These are phyloP conservation scores for Cutaneotrichosporon spelunceum DNA, from an alignment of 1,284 basidiomycete genomes.

Conservation along the genomic window DNA sequence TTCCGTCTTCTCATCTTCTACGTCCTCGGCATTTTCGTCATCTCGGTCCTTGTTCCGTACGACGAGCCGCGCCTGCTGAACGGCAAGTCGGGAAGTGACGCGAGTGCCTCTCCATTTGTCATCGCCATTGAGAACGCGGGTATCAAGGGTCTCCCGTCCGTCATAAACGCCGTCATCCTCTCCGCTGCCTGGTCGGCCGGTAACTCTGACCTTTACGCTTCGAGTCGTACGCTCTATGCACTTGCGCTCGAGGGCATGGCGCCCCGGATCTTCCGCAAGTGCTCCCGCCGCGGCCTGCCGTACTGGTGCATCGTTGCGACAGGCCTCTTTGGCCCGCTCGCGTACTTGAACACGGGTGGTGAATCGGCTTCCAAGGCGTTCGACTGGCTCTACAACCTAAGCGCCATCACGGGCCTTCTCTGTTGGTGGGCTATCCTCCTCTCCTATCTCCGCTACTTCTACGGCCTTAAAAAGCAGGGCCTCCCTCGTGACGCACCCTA, in stretches of 20 bases:
- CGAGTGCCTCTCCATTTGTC: constrained; percentile 65
- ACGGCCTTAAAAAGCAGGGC: constrained; percentile 61
- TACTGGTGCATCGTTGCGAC: constrained; percentile 59
- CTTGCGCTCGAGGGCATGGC: constrained; percentile 73
- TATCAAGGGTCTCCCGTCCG: constrained; percentile 61
- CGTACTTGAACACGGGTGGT: constrained; percentile 56
- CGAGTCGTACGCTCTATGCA: constrained; percentile 78
- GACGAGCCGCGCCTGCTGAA: constrained; percentile 62
- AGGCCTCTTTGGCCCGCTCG: constrained; percentile 56
- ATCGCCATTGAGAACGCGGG: constrained; percentile 75
- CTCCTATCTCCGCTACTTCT: constrained; percentile 70
- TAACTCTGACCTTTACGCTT: constrained; percentile 74
- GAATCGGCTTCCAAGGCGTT: constrained; percentile 47
- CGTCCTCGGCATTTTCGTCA: constrained; percentile 41
- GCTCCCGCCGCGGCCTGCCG: constrained; percentile 69
- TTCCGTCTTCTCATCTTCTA: constrained; percentile 75
- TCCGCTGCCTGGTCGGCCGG: constrained; percentile 79
- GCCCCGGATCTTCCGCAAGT: constrained; percentile 47
- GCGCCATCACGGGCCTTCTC: constrained; percentile 66
- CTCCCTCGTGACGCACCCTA: constrained; percentile 58
- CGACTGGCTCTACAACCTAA: constrained; percentile 64
- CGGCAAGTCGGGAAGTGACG: constrained; percentile 54
- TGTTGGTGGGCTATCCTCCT: constrained; percentile 67
- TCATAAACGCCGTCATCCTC: constrained; percentile 58
- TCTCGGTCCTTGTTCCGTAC: constrained; percentile 75